Base-by-base conservation (phyloP, 208 protist species). In the Chromosphaera perkinsii region DNA sequence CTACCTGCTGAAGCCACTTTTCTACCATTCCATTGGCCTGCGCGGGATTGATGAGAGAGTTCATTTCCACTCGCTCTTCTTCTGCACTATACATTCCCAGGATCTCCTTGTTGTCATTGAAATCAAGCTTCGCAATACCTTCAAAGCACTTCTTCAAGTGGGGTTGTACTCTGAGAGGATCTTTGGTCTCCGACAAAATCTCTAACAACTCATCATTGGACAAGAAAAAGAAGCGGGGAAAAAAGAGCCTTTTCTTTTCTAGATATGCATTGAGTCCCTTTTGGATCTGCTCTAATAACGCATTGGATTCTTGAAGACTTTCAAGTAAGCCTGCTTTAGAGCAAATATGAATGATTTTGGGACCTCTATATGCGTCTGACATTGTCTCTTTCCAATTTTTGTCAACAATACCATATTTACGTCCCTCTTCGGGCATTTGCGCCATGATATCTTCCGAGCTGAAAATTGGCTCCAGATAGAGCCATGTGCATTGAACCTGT, bases 131-230 rank as follows among this genome's bases (percentile, higher is more conserved):
- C 47, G 86, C 81, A 49, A 97, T 92, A 69, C 88, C 92, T 72
- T 96, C 92, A 73, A 97, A 97, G 77, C 90, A 95, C 80, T 96
- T 95, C 29, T 79, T 79, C 73, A 97, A 72, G 71, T 97, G 90
- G 31, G 91, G 91, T 80, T 97, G 92, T 22, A 97, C 91, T 31
- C 90, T 81, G 56, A 85, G 83, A 0, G 92, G 92, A 73, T 97
- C 93, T 39, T 90, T 87, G 35, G 93, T 92, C 69, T 97, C 92
- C 10, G 92, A 92, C 29, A 98, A 79, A 72, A 98, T 98, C 36
- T 93, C 92, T 27, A 98, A 85, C 51, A 98, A 79, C 78, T 98
- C 93, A 80, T 98, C 93, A 78, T 96, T 95, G 33, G 92, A 97
- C 4, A 97, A 77, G 77, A 97, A 97, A 78, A 94, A 97, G 77